These are phyloP conservation scores for Gossypium trilobum DNA, from an alignment of 441 rosid genomes.

Conservation along the genomic window DNA sequence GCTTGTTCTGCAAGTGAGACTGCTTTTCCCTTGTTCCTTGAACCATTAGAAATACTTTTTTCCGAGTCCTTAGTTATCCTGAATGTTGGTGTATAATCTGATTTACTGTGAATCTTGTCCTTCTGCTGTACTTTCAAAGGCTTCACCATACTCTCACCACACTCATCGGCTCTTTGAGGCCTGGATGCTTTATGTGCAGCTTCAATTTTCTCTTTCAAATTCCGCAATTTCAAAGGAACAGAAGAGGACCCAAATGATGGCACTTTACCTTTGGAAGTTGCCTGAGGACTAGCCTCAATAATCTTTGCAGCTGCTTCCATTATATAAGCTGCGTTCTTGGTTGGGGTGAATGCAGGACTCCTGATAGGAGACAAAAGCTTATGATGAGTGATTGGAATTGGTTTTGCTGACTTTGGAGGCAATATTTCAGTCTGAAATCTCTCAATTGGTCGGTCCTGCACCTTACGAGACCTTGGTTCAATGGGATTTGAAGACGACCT, in stretches of 20 bases:
- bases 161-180: slow-evolving; percentile 30
- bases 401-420: slow-evolving; percentile 75
- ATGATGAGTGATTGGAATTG: slow-evolving; percentile 53
- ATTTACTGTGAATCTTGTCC: slow-evolving; percentile 21
- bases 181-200: slow-evolving; percentile 37
- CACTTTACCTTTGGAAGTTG: slow-evolving; percentile 26
- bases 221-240: slow-evolving; percentile 59
- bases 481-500: slow-evolving; percentile 31
- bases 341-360: slow-evolving; percentile 45
- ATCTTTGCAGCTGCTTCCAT: slow-evolving; percentile 77
- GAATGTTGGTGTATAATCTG: slow-evolving; percentile 20
- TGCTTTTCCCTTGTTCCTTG: slow-evolving; percentile 37
- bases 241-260: slow-evolving; percentile 41
- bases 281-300: slow-evolving; percentile 52
- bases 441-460: slow-evolving; percentile 41
- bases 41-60: slow-evolving; percentile 28
- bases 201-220: slow-evolving; percentile 74
- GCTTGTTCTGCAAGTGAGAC: slow-evolving; percentile 31
- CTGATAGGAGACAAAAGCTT: slow-evolving; percentile 73
- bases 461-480: slow-evolving; percentile 38
- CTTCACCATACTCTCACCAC: slow-evolving; percentile 19
- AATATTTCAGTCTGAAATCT: slow-evolving; percentile 68
- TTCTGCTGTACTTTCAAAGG: slow-evolving; percentile 29
- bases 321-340: slow-evolving; percentile 49
- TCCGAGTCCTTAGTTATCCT: slow-evolving; percentile 21